Base-by-base conservation (phyloP, 192 early-diverging fungal species). In the Backusella tuberculispora region DNA sequence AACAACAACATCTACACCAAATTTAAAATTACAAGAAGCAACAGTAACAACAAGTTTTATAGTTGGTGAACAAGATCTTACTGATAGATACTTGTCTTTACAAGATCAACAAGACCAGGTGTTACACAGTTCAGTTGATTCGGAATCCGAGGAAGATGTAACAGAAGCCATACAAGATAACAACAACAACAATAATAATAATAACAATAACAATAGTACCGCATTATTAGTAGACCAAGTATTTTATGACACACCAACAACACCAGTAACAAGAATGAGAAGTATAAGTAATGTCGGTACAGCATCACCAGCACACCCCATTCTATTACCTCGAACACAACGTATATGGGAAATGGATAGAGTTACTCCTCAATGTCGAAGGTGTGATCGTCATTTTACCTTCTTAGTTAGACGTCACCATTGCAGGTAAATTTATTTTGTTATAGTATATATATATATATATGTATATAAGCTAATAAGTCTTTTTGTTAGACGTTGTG, bases 361-460 rank as follows among this genome's bases (percentile, higher is more conserved):
- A 37, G 86, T 91, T 5, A 90, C 91, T 0, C 71, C 75, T 0
- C 75, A 85, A 19, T 98, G 96, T 79, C 84, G 86, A 29, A 83
- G 85, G 26, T 97, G 95, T 74, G 74, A 75, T 14, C 76, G 84
- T 26, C 85, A 88, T 24, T 98, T 98, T 76, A 89, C 87, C 0
- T 77, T 98, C n/a, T 93, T 90, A 53, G 72, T 94, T 41, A 82
- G 96, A 48, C 88, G 95, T 63, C 96, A 97, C 77, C 96, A 98
- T 80, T 98, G 96, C 80, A 24, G 74, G 74, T 70, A 34, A 70
- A 14, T 43, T 9, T 40, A 1, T 2, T 29, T 14, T 4, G 5
- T 10, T 56, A 37, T 19, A 41, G 3, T 75, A 46, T 69, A n/a
- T 6, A 43, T 63, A 1, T 72, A 19, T n/a, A 34, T 6, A 43